Conservation (phyloP, 352 stramenopile genomes). For the Phytopythium delawarense region DNA sequence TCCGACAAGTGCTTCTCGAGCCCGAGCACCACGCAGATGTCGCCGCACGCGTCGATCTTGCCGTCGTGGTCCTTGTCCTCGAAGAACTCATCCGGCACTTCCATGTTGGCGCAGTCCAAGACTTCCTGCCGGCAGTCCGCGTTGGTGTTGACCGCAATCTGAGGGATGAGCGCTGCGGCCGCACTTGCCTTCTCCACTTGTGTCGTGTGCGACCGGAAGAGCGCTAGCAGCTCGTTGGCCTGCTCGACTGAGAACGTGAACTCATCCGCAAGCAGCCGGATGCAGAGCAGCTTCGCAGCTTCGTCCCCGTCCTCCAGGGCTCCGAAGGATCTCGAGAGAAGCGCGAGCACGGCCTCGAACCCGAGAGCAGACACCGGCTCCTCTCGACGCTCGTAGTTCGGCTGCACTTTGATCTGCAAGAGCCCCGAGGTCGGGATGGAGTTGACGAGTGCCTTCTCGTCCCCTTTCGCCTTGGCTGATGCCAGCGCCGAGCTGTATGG, state of each 20-base stretch:
- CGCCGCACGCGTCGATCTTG: slow-evolving; percentile 76
- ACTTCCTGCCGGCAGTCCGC: slow-evolving; percentile 24
- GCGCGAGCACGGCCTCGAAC: slow-evolving; percentile 31
- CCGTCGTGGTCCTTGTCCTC: slow-evolving; percentile 78
- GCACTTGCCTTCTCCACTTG: slow-evolving; percentile 69
- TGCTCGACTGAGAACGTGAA: slow-evolving; percentile 54
- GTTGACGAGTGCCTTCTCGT: slow-evolving; percentile 46
- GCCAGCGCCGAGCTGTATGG: slow-evolving; percentile 13
- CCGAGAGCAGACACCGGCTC: slow-evolving; percentile 37
- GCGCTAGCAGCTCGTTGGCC: slow-evolving; percentile 46
- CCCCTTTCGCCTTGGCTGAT: slow-evolving; percentile 9
- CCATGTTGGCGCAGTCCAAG: slow-evolving; percentile 59
- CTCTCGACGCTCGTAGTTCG: slow-evolving; percentile 56
- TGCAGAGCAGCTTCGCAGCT: slow-evolving; percentile 54
- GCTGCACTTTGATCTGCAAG: slow-evolving; percentile 55
- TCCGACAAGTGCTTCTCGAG: slow-evolving; percentile 53
- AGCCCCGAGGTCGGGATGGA: slow-evolving; percentile 33
- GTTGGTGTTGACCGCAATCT: slow-evolving; percentile 34
- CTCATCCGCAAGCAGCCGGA: slow-evolving; percentile 57
- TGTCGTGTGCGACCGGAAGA: slow-evolving; percentile 60
- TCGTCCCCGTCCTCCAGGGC: slow-evolving; percentile 45
- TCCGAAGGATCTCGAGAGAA: slow-evolving; percentile 45
- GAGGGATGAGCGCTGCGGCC: slow-evolving; percentile 55
- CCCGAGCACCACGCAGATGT: slow-evolving; percentile 76
- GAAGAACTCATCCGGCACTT: slow-evolving; percentile 58